These are phyloP conservation scores for Coemansia sp. DNA, from an alignment of 192 early-diverging fungal genomes.

Conservation along the genomic window DNA sequence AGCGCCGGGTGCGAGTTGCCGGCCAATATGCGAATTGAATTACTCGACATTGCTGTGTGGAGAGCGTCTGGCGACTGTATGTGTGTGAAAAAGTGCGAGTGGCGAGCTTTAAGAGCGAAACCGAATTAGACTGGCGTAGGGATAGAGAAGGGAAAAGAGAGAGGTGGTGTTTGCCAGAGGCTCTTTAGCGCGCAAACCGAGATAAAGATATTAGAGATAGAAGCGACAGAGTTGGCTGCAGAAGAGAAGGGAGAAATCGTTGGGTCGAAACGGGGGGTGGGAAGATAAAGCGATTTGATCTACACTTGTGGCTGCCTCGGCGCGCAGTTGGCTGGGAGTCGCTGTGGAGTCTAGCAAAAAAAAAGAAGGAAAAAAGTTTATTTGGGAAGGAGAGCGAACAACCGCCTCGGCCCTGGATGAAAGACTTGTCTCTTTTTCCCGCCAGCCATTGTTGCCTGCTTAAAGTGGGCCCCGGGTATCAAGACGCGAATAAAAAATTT, in stretches of 20 bases:
- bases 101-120: not conserved
- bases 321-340: not conserved
- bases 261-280: not conserved
- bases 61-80: not conserved
- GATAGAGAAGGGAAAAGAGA: not conserved
- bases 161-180: not conserved
- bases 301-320: not conserved
- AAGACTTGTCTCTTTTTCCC: not conserved
- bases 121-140: not conserved
- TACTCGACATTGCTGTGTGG: conserved; percentile 63
- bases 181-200: not conserved
- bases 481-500: not conserved
- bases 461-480: not conserved
- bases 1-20: conserved; percentile 96
- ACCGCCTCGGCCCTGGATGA: no score
- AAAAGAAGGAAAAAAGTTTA: not conserved
- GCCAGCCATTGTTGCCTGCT: not conserved
- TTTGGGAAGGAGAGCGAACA: not conserved
- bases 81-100: conserved; percentile 1
- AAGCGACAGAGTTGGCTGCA: not conserved
- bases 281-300: not conserved
- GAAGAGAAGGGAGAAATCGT: not conserved
- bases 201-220: conserved; percentile 8
- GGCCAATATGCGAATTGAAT: conserved; percentile 95
- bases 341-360: not conserved